These are phyloP conservation scores for Nannochloris sp. DNA, from an alignment of 139 green algal species.

Conservation along the genomic window DNA sequence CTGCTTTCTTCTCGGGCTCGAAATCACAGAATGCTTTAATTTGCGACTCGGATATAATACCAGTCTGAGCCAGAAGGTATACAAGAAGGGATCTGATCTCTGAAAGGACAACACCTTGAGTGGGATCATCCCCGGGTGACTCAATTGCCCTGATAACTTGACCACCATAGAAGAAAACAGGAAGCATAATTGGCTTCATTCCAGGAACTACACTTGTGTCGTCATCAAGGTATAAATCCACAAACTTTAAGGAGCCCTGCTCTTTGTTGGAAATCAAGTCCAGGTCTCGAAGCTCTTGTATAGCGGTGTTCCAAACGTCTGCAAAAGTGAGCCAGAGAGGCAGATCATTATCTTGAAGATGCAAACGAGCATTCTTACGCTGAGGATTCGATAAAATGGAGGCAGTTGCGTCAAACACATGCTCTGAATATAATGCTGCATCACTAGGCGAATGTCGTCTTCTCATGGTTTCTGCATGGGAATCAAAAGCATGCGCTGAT, in stretches of 20 bases:
- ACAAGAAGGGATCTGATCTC: slow-evolving; percentile 53
- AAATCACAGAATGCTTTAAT: slow-evolving; percentile 17
- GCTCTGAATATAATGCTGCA: slow-evolving; percentile 1
- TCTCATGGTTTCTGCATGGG: background rate
- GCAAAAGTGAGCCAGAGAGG: slow-evolving; percentile 36
- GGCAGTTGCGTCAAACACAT: slow-evolving; percentile 7
- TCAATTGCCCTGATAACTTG: slow-evolving; percentile 37
- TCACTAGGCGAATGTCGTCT: background rate
- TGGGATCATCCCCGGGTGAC: slow-evolving; percentile 22
- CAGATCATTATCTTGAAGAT: slow-evolving; percentile 22
- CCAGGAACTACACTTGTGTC: slow-evolving; percentile 28
- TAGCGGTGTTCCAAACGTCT: slow-evolving; percentile 40
- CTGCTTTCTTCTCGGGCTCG: slow-evolving; percentile 16
- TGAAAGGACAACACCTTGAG: slow-evolving; percentile 50
- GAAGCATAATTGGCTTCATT: slow-evolving; percentile 57
- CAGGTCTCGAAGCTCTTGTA: slow-evolving; percentile 29
- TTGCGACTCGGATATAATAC: slow-evolving; percentile 37
- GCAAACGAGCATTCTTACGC: background rate
- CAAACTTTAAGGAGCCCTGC: slow-evolving; percentile 33
- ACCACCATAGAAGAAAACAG: slow-evolving; percentile 64
- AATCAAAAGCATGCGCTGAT: slow-evolving; percentile 7
- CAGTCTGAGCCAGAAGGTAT: slow-evolving; percentile 48
- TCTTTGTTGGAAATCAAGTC: slow-evolving; percentile 34
- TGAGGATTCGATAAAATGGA: background rate
- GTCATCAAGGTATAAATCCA: slow-evolving; percentile 33